phyloP scores from a whole-genome alignment of 2,329 filamentous ascomycete genomes.

The Beauveria brongniartii region DNA sequence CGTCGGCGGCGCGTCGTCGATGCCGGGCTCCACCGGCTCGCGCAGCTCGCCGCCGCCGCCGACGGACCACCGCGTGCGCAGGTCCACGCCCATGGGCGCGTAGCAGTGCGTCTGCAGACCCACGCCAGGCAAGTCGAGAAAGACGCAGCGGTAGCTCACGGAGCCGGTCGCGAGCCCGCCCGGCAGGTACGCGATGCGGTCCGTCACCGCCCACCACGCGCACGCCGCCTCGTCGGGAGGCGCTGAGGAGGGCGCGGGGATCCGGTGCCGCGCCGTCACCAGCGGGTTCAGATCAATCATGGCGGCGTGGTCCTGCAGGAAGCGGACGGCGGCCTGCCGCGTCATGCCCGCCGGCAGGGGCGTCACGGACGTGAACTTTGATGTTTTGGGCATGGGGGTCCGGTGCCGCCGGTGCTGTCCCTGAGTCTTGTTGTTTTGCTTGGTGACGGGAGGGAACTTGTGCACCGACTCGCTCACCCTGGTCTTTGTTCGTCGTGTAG shows the following conservation, averaged over 20 bases:
- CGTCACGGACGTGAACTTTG: conserved; percentile 69
- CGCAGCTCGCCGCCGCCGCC: conserved; percentile 43
- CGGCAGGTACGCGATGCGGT: conserved; percentile 68
- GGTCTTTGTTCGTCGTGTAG: too few species aligned
- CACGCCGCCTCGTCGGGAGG: conserved; percentile 63
- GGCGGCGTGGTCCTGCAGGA: conserved; percentile 67
- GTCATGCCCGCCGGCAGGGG: conserved; percentile 63
- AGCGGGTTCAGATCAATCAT: conserved; percentile 89
- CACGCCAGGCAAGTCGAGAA: conserved; percentile 57
- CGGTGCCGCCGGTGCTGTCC: not conserved
- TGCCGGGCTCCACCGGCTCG: conserved; percentile 59
- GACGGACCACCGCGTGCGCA: conserved; percentile 70
- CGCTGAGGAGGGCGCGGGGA: conserved; percentile 58
- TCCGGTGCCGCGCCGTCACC: conserved; percentile 62
- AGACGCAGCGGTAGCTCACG: conserved; percentile 72
- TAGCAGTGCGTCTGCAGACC: conserved; percentile 79
- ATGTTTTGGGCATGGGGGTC: conserved; percentile 18
- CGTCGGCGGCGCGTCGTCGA: conserved; percentile 41
- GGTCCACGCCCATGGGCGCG: conserved; percentile 72
- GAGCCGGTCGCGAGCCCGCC: conserved; percentile 33
- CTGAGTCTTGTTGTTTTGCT: too few species aligned
- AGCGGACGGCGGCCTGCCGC: conserved; percentile 62
- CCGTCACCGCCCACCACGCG: conserved; percentile 71
- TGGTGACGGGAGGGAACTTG: too few species aligned
- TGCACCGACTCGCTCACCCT: not conserved